phyloP scores from a whole-genome alignment of 352 stramenopile genomes.

The Globisporangium takayamanum region DNA sequence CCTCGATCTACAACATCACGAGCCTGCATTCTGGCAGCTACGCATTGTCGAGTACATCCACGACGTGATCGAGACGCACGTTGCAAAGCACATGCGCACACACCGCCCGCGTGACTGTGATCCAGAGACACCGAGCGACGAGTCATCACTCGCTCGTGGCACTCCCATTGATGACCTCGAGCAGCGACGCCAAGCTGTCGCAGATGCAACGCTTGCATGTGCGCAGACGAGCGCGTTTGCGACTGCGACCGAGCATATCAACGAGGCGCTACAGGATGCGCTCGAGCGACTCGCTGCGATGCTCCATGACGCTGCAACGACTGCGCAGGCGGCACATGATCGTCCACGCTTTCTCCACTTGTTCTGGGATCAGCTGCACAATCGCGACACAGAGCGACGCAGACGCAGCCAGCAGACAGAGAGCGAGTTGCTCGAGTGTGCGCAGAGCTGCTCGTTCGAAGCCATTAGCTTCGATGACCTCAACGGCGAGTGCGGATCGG shows the following conservation, averaged over 20 bases:
- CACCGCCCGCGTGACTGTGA: background rate
- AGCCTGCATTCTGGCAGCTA: conserved; percentile 55
- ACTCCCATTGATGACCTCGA: background rate
- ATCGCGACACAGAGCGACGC: background rate
- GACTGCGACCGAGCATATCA: conserved; percentile 3
- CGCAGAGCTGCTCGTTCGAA: conserved; percentile 25
- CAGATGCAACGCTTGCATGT: background rate
- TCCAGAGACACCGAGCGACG: background rate
- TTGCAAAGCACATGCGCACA: background rate
- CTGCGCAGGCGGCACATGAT: background rate
- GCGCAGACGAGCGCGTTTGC: background rate
- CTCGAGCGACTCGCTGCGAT: conserved; percentile 3
- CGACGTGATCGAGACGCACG: conserved; percentile 13
- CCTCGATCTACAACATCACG: conserved; percentile 20
- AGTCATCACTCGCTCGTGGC: background rate
- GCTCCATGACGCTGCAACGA: background rate
- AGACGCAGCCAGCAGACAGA: background rate
- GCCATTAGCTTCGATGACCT: conserved; percentile 38
- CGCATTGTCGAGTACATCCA: conserved; percentile 35
- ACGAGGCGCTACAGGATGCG: conserved; percentile 1
- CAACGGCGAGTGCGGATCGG: conserved; percentile 29
- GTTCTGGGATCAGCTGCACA: conserved; percentile 1
- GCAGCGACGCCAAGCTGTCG: background rate
- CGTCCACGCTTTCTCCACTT: conserved; percentile 4
- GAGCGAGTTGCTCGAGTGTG: background rate